phyloP scores from a whole-genome alignment of 164 flowering plant genomes.

The Macadamia integrifolia region DNA sequence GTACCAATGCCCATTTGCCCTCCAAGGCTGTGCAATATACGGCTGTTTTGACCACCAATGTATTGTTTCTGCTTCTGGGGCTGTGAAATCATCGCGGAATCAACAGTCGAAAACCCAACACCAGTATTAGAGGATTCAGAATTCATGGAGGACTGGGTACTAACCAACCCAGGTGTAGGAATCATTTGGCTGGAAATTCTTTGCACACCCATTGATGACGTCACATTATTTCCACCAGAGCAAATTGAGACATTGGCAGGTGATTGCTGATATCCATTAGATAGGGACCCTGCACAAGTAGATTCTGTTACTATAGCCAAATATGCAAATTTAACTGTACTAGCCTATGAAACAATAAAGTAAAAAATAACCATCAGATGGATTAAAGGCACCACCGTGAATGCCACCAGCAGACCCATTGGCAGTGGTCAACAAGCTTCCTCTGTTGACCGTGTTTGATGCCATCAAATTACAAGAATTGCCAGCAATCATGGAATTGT shows the following conservation, averaged over 20 bases:
- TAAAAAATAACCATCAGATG: slow-evolving; percentile 50
- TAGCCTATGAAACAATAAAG: not conserved
- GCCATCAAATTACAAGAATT: slow-evolving; percentile 30
- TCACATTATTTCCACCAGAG: slow-evolving; percentile 36
- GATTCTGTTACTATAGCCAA: slow-evolving; percentile 1
- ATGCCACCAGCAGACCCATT: slow-evolving; percentile 36
- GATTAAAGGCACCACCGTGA: slow-evolving; percentile 43
- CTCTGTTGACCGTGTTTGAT: slow-evolving; percentile 39
- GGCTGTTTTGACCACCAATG: slow-evolving; percentile 65
- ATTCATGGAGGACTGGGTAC: slow-evolving; percentile 41
- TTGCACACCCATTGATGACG: slow-evolving; percentile 41
- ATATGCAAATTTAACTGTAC: not conserved
- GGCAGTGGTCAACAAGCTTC: slow-evolving; percentile 44
- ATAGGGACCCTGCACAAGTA: slow-evolving; percentile 45
- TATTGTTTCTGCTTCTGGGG: slow-evolving; percentile 59
- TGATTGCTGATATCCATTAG: slow-evolving; percentile 64
- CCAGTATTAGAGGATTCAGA: slow-evolving; percentile 38
- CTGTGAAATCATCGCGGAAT: slow-evolving; percentile 54
- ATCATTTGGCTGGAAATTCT: slow-evolving; percentile 78
- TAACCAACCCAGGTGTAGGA: slow-evolving; percentile 87
- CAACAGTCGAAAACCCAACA: slow-evolving; percentile 47
- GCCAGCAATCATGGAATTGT: slow-evolving; percentile 38
- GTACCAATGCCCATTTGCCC: slow-evolving; percentile 64
- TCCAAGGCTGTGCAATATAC: slow-evolving; percentile 61
- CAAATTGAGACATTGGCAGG: slow-evolving; percentile 30